Percentiles rank a stretch among this genome's conserved stretches.
Conservation (phyloP, 2,329 filamentous ascomycete species). For the Aspergillus pseudotamarii region DNA sequence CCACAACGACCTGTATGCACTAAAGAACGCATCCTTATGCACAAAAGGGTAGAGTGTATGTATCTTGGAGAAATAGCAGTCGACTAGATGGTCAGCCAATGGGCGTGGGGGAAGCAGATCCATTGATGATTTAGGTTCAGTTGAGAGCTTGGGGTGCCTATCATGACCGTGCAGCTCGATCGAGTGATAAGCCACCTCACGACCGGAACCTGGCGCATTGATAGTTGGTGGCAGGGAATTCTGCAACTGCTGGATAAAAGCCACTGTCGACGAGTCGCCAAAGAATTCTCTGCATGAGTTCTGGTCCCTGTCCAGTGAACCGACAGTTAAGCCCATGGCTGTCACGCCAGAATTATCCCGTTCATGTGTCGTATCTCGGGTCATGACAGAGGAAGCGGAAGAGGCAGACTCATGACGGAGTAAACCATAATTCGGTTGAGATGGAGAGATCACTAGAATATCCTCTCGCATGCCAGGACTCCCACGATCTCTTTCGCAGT, state of each 20-base stretch:
- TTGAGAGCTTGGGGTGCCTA: background rate
- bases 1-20: background rate
- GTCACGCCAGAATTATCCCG: background rate
- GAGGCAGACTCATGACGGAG: background rate
- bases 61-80: slow-evolving; percentile 5
- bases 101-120: background rate
- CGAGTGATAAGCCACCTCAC: background rate
- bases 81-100: background rate
- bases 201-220: background rate
- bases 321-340: background rate
- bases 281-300: background rate
- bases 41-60: background rate
- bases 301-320: background rate
- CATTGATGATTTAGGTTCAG: background rate
- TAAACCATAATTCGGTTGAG: background rate
- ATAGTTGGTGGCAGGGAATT: background rate
- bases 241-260: background rate
- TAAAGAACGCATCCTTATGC: background rate
- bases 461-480: background rate
- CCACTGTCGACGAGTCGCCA: background rate
- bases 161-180: background rate
- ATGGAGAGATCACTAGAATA: background rate
- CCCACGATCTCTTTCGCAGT: background rate
- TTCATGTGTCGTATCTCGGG: background rate
- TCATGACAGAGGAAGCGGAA: background rate